Evolutionary conservation across 495 filamentous ascomycete genomes (phyloP), one percentile per base, ranked within the genome.

Genomic region (Penicillium paradoxum): DNA sequence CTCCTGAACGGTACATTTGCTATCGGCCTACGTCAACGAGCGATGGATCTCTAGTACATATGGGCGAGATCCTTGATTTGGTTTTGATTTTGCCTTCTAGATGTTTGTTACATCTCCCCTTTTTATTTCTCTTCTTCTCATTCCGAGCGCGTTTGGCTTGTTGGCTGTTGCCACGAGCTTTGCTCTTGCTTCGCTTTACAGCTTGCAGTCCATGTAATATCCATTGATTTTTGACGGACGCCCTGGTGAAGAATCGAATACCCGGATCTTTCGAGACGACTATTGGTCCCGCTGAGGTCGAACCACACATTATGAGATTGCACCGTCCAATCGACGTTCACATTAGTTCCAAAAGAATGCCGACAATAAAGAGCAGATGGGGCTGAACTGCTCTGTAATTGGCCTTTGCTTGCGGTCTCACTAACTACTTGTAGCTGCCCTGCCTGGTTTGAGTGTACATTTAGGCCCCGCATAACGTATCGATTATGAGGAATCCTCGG

Each of bases 31-130:
- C 6, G 14, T n/a, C n/a, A 43, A 39, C 43, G 6, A 32, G 21
- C 13, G 18, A 33, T 33, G 27, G 38, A 29, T 34, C 27, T 51
- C 29, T n/a, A 40, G 55, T 57, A 61, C 53, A 62, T 64, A 60
- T 49, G 56, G 51, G 55, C 51, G 56, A 41, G 38, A 17, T 42
- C 15, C 24, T 25, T 34, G 38, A 19, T 51, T 33, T 22, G 17
- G 15, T 9, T 51, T 42, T 42, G 11, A 15, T 36, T 17, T 41
- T 51, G 17, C 37, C 15, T 24, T 44, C 6, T 38, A 29, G 4
- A 14, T 29, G 3, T 40, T 5, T 49, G 3, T 29, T n/a, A 1
- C 33, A 38, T 49, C 21, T 18, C 15, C 25, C 19, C 36, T 53
- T 19, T 34, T 49, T 30, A 3, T 27, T 27, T 27, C 24, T 27